Conservation (phyloP, 805 yeast species). For the Nakazawaea wickerhamii region DNA sequence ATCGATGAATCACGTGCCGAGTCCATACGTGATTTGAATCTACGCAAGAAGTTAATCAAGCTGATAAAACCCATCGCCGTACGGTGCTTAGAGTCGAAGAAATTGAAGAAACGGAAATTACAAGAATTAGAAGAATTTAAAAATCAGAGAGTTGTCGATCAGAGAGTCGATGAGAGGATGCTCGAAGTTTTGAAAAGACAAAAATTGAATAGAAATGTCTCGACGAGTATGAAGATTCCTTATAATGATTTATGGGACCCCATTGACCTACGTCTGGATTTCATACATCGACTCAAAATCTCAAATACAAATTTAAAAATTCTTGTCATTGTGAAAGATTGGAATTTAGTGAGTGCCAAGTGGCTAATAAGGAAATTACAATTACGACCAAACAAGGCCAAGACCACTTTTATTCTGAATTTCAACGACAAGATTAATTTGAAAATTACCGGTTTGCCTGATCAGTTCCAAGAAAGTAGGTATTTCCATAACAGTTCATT, state of each 20-base stretch:
- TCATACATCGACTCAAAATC: slow-evolving; percentile 27
- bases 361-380: slow-evolving; percentile 45
- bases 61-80: slow-evolving; percentile 27
- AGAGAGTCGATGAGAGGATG: no score
- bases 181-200: neutral
- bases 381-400: slow-evolving; percentile 28
- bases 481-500: slow-evolving; percentile 37
- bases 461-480: slow-evolving; percentile 28
- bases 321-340: slow-evolving; percentile 41
- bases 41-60: slow-evolving; percentile 28
- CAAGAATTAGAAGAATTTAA: slow-evolving; percentile 30
- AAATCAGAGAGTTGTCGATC: slow-evolving; percentile 14
- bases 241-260: slow-evolving; percentile 28
- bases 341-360: slow-evolving; percentile 38
- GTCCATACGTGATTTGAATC: slow-evolving; percentile 23
- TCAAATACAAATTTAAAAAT: slow-evolving; percentile 24
- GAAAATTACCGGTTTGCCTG: slow-evolving; percentile 37
- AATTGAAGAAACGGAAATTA: slow-evolving; percentile 29
- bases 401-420: slow-evolving; percentile 23
- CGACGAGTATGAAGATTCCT: slow-evolving; percentile 14
- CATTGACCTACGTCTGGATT: slow-evolving; percentile 44
- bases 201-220: slow-evolving; percentile 15
- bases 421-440: slow-evolving; percentile 27
- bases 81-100: slow-evolving; percentile 20
- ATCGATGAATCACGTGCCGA: slow-evolving; percentile 42